Base-by-base conservation (phyloP, 2,329 filamentous ascomycete species). In the Hawksworthiomyces lignivorus region DNA sequence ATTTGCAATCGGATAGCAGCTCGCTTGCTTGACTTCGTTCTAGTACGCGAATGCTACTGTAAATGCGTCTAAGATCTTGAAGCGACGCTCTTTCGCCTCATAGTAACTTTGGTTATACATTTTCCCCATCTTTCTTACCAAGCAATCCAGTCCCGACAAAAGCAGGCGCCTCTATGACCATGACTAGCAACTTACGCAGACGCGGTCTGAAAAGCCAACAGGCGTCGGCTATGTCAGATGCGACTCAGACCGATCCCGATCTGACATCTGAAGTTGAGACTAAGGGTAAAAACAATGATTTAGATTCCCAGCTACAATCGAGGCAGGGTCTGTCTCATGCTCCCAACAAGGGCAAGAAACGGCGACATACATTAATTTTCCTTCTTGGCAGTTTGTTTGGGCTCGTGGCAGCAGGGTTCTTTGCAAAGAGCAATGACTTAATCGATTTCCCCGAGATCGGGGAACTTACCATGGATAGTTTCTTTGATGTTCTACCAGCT, bases 381-480 rank as follows among this genome's bases (percentile, higher is more conserved):
- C 67, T 82, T 9, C 70, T 98, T 17, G 92, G 92, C 24, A 87
- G 88, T 30, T 56, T 98, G n/a, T 90, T 92, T 54, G 92, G 92
- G 11, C 75, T 98, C 43, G 67, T 94, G n/a, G 73, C 82, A 3
- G 92, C 92, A 2, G 82, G 88, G 22, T 88, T 95, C 62, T 92
- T 98, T 53, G 90, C 89, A 22, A 83, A 84, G 51, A 85, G 75
- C 60, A 92, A 89, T 63, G 88, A 96, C 56, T 73, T 97, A 48
- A 89, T 96, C 49, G 87, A 87, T 48, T 71, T 96, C 49, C 77
- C 77, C 12, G 78, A 81, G 54, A 59, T 82, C 36, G 66, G 70
- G 39, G 86, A 90, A 44, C 70, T 85, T 56, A 92, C 86, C 56
- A 75, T 98, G 64, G 89, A 96, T 52, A 83, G 78, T 47, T 64